These are phyloP conservation scores for Chlorella sp. DNA, from an alignment of 139 green algal species.

Conservation along the genomic window DNA sequence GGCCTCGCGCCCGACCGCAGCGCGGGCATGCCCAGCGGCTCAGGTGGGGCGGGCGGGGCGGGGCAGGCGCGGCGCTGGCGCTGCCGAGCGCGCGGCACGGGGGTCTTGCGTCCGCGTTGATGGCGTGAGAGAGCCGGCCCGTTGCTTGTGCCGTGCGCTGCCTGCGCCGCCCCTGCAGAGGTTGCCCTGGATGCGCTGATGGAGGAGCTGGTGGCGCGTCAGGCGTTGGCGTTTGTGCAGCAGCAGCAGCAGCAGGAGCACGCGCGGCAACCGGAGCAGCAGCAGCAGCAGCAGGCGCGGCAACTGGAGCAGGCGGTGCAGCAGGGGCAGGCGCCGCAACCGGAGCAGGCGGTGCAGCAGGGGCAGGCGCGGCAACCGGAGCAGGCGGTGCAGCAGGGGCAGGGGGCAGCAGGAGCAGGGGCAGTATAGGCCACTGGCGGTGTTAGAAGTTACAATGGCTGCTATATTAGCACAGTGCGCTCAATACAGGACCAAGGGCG, in stretches of 20 bases:
- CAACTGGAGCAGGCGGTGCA: neutral
- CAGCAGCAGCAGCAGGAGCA: neutral
- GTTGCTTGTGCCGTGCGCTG: neutral
- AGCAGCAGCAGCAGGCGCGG: neutral
- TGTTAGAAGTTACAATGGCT: no score
- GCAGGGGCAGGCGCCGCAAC: neutral
- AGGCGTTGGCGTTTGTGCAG: slow-evolving; percentile 7
- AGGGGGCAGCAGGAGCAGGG: neutral
- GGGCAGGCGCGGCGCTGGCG: neutral
- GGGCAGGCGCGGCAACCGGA: neutral
- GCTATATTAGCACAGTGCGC: no score
- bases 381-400: neutral
- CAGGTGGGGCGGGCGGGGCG: slow-evolving; percentile 3
- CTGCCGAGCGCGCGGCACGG: neutral
- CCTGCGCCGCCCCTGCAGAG: neutral
- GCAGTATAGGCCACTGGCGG: no score
- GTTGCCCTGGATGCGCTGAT: slow-evolving; percentile 30
- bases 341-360: neutral
- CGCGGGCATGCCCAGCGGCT: slow-evolving; percentile 9
- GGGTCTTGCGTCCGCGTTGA: neutral
- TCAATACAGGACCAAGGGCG: no score
- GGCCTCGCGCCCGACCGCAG: slow-evolving; percentile 25
- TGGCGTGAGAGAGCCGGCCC: neutral
- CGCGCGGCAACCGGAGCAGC: neutral
- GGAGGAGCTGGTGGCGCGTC: slow-evolving; percentile 29